A percentile compares a stretch with the other conserved stretches of the same genome.
Evolutionary conservation across 179 eudicot genomes (phyloP).

Genomic region (Monotropa hypopitys): DNA sequence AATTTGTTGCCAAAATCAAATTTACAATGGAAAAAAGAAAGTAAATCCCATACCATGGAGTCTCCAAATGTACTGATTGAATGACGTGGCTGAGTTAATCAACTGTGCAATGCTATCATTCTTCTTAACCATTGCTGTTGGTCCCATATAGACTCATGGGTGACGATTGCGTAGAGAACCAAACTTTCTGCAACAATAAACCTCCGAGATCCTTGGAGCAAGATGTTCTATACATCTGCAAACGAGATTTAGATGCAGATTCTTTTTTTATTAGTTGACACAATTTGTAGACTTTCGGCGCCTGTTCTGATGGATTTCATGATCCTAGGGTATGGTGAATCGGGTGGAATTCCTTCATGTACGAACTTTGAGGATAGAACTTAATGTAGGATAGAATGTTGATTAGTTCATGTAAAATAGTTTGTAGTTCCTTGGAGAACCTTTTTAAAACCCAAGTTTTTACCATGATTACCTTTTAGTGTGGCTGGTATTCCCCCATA

Average conservation of each 20-base stretch:
- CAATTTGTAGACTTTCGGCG: neutral
- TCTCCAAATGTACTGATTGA: neutral
- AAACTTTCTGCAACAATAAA: neutral
- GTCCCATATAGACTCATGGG: neutral
- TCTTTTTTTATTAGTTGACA: neutral
- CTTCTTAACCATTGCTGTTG: neutral
- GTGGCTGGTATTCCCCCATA: too few species aligned
- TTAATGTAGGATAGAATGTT: neutral
- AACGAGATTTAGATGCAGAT: neutral
- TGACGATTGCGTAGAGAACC: neutral
- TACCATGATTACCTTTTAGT: neutral
- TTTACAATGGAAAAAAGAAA: neutral
- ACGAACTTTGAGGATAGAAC: neutral
- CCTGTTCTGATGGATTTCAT: neutral
- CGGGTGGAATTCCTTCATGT: neutral
- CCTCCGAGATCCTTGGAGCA: neutral
- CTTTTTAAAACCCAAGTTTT: neutral
- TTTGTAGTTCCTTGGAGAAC: neutral
- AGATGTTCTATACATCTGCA: neutral
- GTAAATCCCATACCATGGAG: neutral
- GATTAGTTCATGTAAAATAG: neutral
- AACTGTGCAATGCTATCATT: neutral
- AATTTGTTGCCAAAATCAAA: neutral
- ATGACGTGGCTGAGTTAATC: neutral
- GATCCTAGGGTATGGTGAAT: neutral